A percentile compares a stretch with the other conserved stretches of the same genome.
These are phyloP conservation scores for Globisporangium camurandrum DNA, from an alignment of 352 stramenopile species.

Conservation along the genomic window DNA sequence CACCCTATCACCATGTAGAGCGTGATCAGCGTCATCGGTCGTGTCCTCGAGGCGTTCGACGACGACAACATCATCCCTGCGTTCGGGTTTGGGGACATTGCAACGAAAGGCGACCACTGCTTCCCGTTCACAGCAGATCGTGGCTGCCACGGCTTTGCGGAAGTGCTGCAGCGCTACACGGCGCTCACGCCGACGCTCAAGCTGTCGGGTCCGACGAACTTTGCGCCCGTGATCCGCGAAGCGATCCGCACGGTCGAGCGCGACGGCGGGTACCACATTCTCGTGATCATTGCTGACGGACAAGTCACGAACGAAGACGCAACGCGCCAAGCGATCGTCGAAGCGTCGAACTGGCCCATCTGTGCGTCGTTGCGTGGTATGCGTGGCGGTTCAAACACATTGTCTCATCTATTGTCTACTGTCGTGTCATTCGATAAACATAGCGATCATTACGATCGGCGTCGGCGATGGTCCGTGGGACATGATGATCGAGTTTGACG, in stretches of 20 bases:
- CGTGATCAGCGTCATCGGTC: slow-evolving; percentile 71
- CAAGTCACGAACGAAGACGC: slow-evolving; percentile 49
- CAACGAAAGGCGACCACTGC: slow-evolving; percentile 33
- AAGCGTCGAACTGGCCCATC: slow-evolving; percentile 57
- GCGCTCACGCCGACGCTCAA: slow-evolving; percentile 43
- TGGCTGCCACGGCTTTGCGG: slow-evolving; percentile 43
- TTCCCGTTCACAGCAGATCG: slow-evolving; percentile 32
- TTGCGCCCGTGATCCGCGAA: slow-evolving; percentile 59
- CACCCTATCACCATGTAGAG: slow-evolving; percentile 19
- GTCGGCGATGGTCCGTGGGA: slow-evolving; percentile 78
- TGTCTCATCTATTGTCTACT: no score
- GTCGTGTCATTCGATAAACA: no score
- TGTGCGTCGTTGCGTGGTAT: slow-evolving; percentile 21
- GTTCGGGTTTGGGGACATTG: slow-evolving; percentile 58
- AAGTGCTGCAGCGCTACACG: slow-evolving; percentile 58
- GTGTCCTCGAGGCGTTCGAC: slow-evolving; percentile 64
- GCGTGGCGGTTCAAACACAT: neutral
- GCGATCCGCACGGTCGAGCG: slow-evolving; percentile 34
- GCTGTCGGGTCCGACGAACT: slow-evolving; percentile 55
- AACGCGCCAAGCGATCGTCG: slow-evolving; percentile 51
- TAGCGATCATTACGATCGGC: slow-evolving; percentile 55
- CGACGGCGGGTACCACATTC: slow-evolving; percentile 62
- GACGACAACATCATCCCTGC: slow-evolving; percentile 76
- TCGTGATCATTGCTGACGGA: slow-evolving; percentile 68
- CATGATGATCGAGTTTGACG: slow-evolving; percentile 71